phyloP scores from a whole-genome alignment of 345 rosid genomes.

The Microthlaspi erraticum region DNA sequence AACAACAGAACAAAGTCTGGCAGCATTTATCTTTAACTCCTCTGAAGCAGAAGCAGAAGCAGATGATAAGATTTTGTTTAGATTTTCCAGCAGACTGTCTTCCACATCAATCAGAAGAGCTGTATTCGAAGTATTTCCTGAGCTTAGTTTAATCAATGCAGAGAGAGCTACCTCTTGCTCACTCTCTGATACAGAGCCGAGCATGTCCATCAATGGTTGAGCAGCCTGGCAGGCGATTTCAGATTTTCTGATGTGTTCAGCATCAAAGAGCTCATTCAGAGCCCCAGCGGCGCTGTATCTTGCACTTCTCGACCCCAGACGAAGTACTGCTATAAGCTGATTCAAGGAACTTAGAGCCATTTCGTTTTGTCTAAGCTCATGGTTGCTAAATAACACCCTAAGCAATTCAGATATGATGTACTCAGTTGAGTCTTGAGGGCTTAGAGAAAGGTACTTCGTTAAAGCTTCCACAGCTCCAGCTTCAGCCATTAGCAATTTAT shows the following conservation, averaged over 20 bases:
- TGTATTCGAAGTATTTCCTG: conserved; percentile 59
- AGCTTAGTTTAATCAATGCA: conserved; percentile 73
- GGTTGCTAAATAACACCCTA: conserved; percentile 70
- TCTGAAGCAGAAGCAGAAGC: conserved; percentile 60
- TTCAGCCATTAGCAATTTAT: conserved; percentile 81
- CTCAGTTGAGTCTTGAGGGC: conserved; percentile 80
- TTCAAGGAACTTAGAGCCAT: conserved; percentile 72
- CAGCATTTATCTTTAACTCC: conserved; percentile 77
- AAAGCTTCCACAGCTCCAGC: conserved; percentile 93
- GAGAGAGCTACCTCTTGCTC: conserved; percentile 81
- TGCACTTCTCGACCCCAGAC: conserved; percentile 74
- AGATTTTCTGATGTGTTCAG: conserved; percentile 69
- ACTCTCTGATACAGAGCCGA: conserved; percentile 66
- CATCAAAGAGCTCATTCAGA: conserved; percentile 71
- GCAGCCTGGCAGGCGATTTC: conserved; percentile 79
- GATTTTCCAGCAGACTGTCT: conserved; percentile 66
- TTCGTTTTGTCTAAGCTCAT: conserved; percentile 70
- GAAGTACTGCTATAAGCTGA: conserved; percentile 89
- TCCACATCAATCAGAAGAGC: conserved; percentile 58
- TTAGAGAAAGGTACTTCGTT: conserved; percentile 63
- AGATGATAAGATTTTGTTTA: conserved; percentile 65
- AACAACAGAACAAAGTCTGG: conserved; percentile 68
- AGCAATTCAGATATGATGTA: conserved; percentile 71
- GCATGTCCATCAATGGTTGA: conserved; percentile 88
- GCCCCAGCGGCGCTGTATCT: conserved; percentile 88